Evolutionary conservation across 305 asterid species (phyloP).

Genomic region (Nicotiana rustica): DNA sequence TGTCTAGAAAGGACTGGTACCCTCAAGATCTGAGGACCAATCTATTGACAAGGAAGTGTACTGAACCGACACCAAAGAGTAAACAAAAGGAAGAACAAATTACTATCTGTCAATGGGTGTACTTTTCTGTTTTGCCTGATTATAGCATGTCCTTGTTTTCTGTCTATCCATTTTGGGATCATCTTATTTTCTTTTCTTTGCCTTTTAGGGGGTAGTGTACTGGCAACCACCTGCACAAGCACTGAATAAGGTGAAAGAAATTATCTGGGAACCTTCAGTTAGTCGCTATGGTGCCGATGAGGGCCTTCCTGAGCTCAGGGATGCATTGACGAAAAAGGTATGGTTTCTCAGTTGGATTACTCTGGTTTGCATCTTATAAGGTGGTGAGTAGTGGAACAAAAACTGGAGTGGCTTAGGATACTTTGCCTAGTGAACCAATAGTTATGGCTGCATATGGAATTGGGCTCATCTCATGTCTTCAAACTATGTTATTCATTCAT

Average conservation of each 20-base stretch:
- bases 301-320: slow-evolving; percentile 95
- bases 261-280: slow-evolving; percentile 83
- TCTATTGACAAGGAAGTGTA: background rate
- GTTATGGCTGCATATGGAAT: background rate
- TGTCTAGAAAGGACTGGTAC: background rate
- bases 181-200: slow-evolving; percentile 14
- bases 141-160: background rate
- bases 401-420: background rate
- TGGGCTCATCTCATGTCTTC: background rate
- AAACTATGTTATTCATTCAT: background rate
- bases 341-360: slow-evolving; percentile 12
- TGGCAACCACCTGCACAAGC: slow-evolving; percentile 96
- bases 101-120: background rate
- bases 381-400: background rate
- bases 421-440: slow-evolving; percentile 20
- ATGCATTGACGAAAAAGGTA: slow-evolving; percentile 79
- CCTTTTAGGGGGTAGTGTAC: slow-evolving; percentile 85
- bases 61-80: background rate
- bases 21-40: background rate
- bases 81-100: background rate
- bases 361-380: slow-evolving; percentile 12
- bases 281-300: slow-evolving; percentile 96
- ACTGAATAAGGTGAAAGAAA: slow-evolving; percentile 70
- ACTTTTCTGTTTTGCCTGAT: slow-evolving; percentile 22
- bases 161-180: background rate